phyloP scores from a whole-genome alignment of 352 stramenopile genomes.

The Globisporangium viniferum region DNA sequence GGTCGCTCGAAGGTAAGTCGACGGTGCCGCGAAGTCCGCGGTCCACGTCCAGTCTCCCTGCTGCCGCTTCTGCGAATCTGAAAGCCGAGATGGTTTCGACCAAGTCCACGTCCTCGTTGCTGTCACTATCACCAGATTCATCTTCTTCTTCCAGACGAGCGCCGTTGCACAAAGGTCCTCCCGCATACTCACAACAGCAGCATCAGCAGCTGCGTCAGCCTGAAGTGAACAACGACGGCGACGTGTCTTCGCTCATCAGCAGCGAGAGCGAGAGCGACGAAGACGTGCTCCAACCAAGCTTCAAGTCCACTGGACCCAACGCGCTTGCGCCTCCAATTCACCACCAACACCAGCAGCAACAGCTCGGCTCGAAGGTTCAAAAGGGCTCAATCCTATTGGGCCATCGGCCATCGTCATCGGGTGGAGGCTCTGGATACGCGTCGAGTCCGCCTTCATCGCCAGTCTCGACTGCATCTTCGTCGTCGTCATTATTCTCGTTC shows the following conservation, averaged over 20 bases:
- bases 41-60: slow-evolving; percentile 14
- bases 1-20: slow-evolving; percentile 23
- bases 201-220: slow-evolving; percentile 4
- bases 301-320: slow-evolving; percentile 30
- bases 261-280: slow-evolving; percentile 78
- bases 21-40: slow-evolving; percentile 23
- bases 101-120: background rate
- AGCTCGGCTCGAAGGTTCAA: background rate
- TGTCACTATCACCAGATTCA: background rate
- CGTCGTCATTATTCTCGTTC: slow-evolving; percentile 31
- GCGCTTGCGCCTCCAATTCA: slow-evolving; percentile 6
- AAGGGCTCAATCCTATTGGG: background rate
- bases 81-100: background rate
- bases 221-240: slow-evolving; percentile 34
- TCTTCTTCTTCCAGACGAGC: background rate
- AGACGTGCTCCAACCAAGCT: slow-evolving; percentile 55
- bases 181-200: background rate
- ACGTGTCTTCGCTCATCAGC: slow-evolving; percentile 75
- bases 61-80: slow-evolving; percentile 3
- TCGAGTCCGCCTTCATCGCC: slow-evolving; percentile 46
- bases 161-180: background rate
- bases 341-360: slow-evolving; percentile 7
- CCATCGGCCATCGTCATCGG: background rate
- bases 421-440: slow-evolving; percentile 26
- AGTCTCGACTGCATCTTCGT: slow-evolving; percentile 39